A percentile compares a stretch with the other conserved stretches of the same genome.
Conservation (phyloP, 441 rosid species). For the Erysimum pusillum region DNA sequence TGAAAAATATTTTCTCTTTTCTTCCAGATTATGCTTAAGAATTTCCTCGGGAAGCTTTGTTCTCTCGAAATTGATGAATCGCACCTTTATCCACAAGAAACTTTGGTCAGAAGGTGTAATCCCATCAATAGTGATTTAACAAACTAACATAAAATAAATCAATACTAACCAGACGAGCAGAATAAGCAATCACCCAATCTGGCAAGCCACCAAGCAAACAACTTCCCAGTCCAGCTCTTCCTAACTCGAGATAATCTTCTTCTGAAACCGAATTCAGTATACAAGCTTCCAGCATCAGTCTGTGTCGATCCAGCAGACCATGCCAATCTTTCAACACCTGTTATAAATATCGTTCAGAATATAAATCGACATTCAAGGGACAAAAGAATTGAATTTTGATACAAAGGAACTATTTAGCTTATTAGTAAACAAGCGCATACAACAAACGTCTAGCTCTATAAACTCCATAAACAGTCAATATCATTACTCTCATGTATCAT, state of each 20-base stretch:
- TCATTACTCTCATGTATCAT: constrained; percentile 25
- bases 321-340: constrained; percentile 96
- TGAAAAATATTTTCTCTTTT: constrained; percentile 83
- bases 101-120: constrained; percentile 37
- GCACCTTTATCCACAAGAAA: constrained; percentile 69
- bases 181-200: constrained; percentile 91
- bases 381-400: constrained; percentile 17
- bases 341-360: constrained; percentile 29
- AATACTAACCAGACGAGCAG: constrained; percentile 91
- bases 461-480: neutral
- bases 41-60: constrained; percentile 96
- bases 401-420: constrained; percentile 28
- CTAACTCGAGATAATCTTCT: constrained; percentile 96
- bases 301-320: constrained; percentile 87
- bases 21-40: constrained; percentile 92
- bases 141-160: constrained; percentile 22
- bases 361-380: constrained; percentile 16
- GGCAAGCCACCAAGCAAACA: constrained; percentile 99
- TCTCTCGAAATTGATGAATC: constrained; percentile 95
- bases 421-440: constrained; percentile 22
- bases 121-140: constrained; percentile 22
- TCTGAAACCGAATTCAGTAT: constrained; percentile 83
- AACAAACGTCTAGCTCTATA: constrained; percentile 11
- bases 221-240: constrained; percentile 98
- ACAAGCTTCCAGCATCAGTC: constrained; percentile 94